These are phyloP conservation scores for Verticillium zaregamsianum DNA, from an alignment of 2,329 filamentous ascomycete genomes.

Conservation along the genomic window DNA sequence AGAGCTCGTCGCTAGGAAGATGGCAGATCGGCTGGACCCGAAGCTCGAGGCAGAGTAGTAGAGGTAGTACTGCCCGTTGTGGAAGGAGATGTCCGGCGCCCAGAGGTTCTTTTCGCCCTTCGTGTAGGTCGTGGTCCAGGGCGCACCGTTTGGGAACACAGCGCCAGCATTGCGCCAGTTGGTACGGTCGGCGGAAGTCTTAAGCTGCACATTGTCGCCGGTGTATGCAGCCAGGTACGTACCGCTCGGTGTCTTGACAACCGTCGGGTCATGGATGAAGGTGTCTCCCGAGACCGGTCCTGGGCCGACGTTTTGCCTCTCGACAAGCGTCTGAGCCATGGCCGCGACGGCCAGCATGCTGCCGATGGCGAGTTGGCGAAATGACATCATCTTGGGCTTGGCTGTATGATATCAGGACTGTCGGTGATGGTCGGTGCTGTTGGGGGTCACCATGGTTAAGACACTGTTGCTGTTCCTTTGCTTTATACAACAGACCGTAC, in stretches of 20 bases:
- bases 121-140: slow-evolving; percentile 25
- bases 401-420: neutral
- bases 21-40: slow-evolving; percentile 20
- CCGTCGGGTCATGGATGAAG: slow-evolving; percentile 22
- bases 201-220: slow-evolving; percentile 20
- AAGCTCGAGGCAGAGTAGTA: slow-evolving; percentile 28
- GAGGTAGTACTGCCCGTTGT: slow-evolving; percentile 23
- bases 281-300: slow-evolving; percentile 20
- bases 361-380: slow-evolving; percentile 16
- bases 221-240: slow-evolving; percentile 23
- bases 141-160: slow-evolving; percentile 24
- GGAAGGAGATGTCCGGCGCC: slow-evolving; percentile 51
- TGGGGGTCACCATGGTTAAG: neutral
- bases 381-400: slow-evolving; percentile 8
- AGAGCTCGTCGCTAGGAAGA: slow-evolving; percentile 24
- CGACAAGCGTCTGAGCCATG: slow-evolving; percentile 4
- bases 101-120: slow-evolving; percentile 24
- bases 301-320: slow-evolving; percentile 13
- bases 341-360: slow-evolving; percentile 17
- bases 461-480: neutral
- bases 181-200: slow-evolving; percentile 27
- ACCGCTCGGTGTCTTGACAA: slow-evolving; percentile 22
- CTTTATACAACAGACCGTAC: too few relatives aligned
- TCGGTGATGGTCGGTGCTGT: neutral
- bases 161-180: slow-evolving; percentile 22